Evolutionary conservation across 495 filamentous ascomycete species (phyloP), one percentile per base, ranked within the genome.

Genomic region (Daldinia bambusicola): DNA sequence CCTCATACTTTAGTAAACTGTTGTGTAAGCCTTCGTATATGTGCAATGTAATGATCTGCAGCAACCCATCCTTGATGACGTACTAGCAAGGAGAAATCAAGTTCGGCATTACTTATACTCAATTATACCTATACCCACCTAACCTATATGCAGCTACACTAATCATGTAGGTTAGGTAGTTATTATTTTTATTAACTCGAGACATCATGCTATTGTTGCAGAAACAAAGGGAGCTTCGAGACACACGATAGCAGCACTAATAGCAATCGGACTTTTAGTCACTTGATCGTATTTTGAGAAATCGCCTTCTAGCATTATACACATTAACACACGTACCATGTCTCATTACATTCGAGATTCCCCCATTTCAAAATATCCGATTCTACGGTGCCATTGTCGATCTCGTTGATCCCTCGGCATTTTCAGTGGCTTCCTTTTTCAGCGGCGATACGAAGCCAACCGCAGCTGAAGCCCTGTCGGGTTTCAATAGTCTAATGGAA

Each of bases 31-130:
- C 22, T 52, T 26, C 48, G 20, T 51, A 51, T 31, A 30, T 52
- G 18, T 22, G 18, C 6, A 26, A 52, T 26, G 22, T 14, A 58
- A 22, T 36, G 14, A 61, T 61, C 58, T 61, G 26, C 50, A 20
- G 18, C 8, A 18, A 20, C 16, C n/a, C 41, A 45, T 45, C 6
- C 20, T 20, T 13, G 41, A 45, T 45, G 41, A 45, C 41, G 41
- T 18, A 20, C 16, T 16, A 2, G 4, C n/a, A 9, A 45, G 20
- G 10, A 45, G 6, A 45, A 45, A 3, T 45, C 41, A 45, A 20
- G 41, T 45, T 45, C 41, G 16, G 9, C 9, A 36, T 36, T 6
- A 36, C 26, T 26, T 26, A 26, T 26, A 26, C 26, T n/a, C n/a
- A n/a, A n/a, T n/a, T n/a, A n/a, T n/a, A n/a, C n/a, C n/a, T n/a